These are phyloP conservation scores for Erythrobasidium hasegawianum DNA, from an alignment of 1,284 basidiomycete species.

Conservation along the genomic window DNA sequence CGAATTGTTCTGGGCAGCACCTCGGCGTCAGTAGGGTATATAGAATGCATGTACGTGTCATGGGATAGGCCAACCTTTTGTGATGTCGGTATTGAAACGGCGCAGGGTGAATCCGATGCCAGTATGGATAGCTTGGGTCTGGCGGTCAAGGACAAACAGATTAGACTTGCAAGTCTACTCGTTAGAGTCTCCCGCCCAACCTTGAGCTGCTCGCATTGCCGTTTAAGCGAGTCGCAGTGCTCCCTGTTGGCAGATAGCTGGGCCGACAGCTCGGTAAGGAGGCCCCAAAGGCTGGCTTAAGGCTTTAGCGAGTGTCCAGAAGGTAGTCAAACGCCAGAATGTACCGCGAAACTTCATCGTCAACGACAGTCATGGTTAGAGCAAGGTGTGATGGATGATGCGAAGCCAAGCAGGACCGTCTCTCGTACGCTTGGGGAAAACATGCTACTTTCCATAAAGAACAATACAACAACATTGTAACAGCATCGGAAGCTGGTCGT, in stretches of 20 bases:
- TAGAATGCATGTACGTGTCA: not conserved
- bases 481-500: not conserved
- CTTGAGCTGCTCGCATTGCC: constrained; percentile 73
- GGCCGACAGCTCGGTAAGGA: constrained; percentile 55
- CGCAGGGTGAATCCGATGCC: constrained; percentile 76
- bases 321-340: not conserved
- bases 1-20: constrained; percentile 68
- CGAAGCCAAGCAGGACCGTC: not conserved
- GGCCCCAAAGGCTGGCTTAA: constrained; percentile 19
- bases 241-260: constrained; percentile 84
- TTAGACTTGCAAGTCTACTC: not conserved
- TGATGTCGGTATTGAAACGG: constrained; percentile 89
- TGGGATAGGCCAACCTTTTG: constrained; percentile 61
- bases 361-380: constrained; percentile 18
- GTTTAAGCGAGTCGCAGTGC: constrained; percentile 66
- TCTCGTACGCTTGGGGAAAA: not conserved
- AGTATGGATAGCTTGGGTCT: constrained; percentile 75
- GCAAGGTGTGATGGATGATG: not conserved
- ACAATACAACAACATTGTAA: not conserved
- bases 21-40: no score
- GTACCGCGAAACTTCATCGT: constrained; percentile 26
- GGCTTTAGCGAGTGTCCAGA: not conserved
- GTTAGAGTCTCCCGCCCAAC: constrained; percentile 52
- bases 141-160: constrained; percentile 17
- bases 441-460: not conserved